Percentiles rank a stretch among this genome's conserved stretches.
Conservation (phyloP, 768 basidiomycete species). For the Pisolithus tinctorius region DNA sequence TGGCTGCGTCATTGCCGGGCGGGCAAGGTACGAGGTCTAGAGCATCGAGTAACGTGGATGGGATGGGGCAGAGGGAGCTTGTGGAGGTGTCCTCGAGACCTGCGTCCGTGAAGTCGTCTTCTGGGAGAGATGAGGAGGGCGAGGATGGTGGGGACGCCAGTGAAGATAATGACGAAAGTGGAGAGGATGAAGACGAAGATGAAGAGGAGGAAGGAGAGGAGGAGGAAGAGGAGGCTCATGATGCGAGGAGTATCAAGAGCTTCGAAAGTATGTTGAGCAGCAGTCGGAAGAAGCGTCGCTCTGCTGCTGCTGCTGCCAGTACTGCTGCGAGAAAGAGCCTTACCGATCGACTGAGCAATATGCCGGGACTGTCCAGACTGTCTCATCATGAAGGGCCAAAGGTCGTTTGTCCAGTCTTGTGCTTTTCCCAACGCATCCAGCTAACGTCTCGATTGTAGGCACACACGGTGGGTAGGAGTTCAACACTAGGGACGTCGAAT, state of each 20-base stretch:
- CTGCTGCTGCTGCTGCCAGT: neutral
- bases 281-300: constrained; percentile 17
- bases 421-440: constrained; percentile 1
- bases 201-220: constrained; percentile 18
- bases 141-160: constrained; percentile 7
- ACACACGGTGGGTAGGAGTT: constrained; percentile 3
- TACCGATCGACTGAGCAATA: constrained; percentile 73
- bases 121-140: constrained; percentile 11
- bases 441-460: neutral
- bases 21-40: constrained; percentile 20
- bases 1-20: constrained; percentile 57
- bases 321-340: constrained; percentile 55
- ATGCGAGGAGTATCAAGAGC: constrained; percentile 73
- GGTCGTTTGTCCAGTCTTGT: constrained; percentile 23
- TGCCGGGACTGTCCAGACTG: constrained; percentile 52
- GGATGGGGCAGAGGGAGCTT: constrained; percentile 43
- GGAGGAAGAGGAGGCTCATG: constrained; percentile 34
- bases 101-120: constrained; percentile 35
- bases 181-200: constrained; percentile 24
- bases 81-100: constrained; percentile 48
- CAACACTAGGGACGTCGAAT: constrained; percentile 29
- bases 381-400: constrained; percentile 28
- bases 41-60: constrained; percentile 11
- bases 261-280: constrained; percentile 79
- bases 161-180: constrained; percentile 16